Evolutionary conservation across 257 asterid genomes (phyloP).

Genomic region (Salvia hispanica): DNA sequence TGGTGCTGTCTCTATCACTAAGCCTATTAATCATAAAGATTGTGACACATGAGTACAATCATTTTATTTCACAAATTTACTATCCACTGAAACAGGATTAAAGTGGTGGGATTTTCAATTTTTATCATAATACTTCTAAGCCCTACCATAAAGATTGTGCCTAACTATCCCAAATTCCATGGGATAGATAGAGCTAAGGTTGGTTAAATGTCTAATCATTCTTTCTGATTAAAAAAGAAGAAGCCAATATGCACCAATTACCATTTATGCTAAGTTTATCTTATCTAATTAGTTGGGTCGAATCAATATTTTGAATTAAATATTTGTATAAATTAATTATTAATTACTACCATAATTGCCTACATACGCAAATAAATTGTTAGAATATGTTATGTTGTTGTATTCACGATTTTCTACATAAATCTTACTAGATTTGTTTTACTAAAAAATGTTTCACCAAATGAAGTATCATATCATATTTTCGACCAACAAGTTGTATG

Average conservation of each 20-base stretch:
- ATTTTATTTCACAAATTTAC: constrained; percentile 25
- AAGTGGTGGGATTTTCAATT: constrained; percentile 24
- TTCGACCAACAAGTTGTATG: no score
- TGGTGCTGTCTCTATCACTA: constrained; percentile 37
- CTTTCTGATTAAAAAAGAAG: constrained; percentile 23
- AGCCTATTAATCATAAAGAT: constrained; percentile 36
- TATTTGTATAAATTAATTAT: no score
- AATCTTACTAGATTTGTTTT: no score
- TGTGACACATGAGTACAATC: constrained; percentile 31
- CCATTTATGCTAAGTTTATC: no score
- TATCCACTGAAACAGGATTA: constrained; percentile 26
- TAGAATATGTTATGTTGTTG: no score
- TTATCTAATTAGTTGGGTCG: no score
- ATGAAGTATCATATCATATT: no score
- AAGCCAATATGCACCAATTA: background rate
- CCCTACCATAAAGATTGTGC: constrained; percentile 44
- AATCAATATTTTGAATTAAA: no score
- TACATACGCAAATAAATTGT: no score
- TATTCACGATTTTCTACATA: no score
- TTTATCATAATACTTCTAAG: constrained; percentile 18
- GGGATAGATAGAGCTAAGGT: constrained; percentile 26
- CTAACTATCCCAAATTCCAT: constrained; percentile 38
- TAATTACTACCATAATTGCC: no score
- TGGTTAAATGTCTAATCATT: constrained; percentile 42
- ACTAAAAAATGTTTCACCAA: no score